These are phyloP conservation scores for Corallochytrium limacisporum DNA, from an alignment of 78 protist species.

Conservation along the genomic window DNA sequence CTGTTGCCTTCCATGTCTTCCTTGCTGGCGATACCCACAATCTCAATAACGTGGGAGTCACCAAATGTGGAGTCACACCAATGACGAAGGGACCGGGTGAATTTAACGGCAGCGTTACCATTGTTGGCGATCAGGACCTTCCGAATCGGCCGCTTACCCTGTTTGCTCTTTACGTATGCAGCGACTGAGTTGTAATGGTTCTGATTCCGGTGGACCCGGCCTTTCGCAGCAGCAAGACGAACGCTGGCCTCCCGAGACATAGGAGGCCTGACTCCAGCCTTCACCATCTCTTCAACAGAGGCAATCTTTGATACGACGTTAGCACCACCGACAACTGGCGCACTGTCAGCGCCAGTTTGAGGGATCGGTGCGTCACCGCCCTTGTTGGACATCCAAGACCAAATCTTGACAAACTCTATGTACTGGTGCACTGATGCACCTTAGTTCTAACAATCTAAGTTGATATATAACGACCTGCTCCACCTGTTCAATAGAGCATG, in stretches of 20 bases:
- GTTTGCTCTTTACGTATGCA: not conserved
- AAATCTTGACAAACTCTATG: too few relatives aligned
- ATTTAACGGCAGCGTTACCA: constrained; percentile 95
- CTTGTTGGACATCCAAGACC: too few relatives aligned
- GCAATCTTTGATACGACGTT: not conserved
- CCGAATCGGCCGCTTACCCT: constrained; percentile 3
- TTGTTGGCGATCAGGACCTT: constrained; percentile 84
- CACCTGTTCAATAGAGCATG: too few relatives aligned
- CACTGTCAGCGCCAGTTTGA: too few relatives aligned
- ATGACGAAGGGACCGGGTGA: constrained; percentile 77
- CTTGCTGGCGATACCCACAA: constrained; percentile 88
- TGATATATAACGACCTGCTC: too few relatives aligned
- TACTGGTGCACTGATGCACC: too few relatives aligned
- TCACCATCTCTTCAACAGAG: not conserved
- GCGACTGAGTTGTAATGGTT: not conserved
- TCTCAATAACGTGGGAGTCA: constrained; percentile 55
- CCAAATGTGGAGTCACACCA: constrained; percentile 80
- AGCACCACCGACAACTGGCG: not conserved
- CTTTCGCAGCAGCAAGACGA: not conserved
- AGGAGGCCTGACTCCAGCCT: too few relatives aligned
- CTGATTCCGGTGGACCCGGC: too few relatives aligned
- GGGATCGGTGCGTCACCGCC: too few relatives aligned
- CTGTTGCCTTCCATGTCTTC: constrained; percentile 88
- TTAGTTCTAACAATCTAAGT: too few relatives aligned
- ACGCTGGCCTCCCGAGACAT: not conserved